Percentiles rank a stretch among this genome's conserved stretches.
Conservation (phyloP, 192 early-diverging fungal species). For the Backusella mclennaniae region DNA sequence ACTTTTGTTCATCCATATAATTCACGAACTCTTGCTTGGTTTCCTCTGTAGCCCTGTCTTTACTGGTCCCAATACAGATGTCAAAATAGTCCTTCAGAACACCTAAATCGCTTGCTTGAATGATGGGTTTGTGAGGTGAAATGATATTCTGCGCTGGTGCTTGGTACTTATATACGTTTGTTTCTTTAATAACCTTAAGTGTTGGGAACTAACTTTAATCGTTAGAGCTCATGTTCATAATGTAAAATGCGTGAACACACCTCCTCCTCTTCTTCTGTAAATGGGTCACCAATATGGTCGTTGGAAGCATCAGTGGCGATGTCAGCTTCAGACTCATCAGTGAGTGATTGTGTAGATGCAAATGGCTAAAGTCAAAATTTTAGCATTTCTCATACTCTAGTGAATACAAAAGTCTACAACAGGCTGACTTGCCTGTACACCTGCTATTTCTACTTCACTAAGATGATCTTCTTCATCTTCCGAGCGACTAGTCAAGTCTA, state of each 20-base stretch:
- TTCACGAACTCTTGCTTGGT: background rate
- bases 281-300: background rate
- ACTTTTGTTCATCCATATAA: background rate
- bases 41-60: background rate
- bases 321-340: background rate
- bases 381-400: background rate
- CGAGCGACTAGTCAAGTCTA: background rate
- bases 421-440: background rate
- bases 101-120: background rate
- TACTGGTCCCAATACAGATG: background rate
- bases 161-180: background rate
- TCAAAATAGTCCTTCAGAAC: background rate
- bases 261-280: background rate
- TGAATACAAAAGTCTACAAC: constrained; percentile 1
- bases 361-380: background rate
- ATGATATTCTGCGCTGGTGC: background rate
- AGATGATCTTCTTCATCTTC: background rate
- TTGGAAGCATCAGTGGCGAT: background rate
- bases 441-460: background rate
- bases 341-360: background rate
- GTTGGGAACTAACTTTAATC: background rate
- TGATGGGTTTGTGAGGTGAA: background rate
- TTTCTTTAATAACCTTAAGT: background rate
- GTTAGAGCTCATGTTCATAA: background rate
- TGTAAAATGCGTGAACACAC: background rate